A percentile compares a stretch with the other conserved stretches of the same genome.
phyloP scores from a whole-genome alignment of 495 filamentous ascomycete genomes.

The Xylaria scruposa region DNA sequence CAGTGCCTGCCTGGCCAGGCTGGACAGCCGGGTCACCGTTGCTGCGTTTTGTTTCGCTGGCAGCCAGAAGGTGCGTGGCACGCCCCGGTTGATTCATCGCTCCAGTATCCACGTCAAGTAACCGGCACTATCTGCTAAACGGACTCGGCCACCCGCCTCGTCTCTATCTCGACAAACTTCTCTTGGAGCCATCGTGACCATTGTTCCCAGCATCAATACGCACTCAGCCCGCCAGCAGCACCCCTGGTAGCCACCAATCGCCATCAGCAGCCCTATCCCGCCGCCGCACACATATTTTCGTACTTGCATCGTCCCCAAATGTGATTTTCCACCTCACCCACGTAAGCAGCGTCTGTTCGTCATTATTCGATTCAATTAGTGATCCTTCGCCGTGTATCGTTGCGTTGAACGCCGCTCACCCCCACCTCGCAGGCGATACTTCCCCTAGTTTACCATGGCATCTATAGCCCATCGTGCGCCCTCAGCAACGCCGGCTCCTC shows the following conservation, averaged over 20 bases:
- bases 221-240: slow-evolving; percentile 24
- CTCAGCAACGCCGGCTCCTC: slow-evolving; percentile 40
- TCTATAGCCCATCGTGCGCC: slow-evolving; percentile 38
- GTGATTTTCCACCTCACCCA: slow-evolving; percentile 17
- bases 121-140: slow-evolving; percentile 31
- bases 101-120: slow-evolving; percentile 18
- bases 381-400: background rate
- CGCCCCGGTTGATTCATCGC: slow-evolving; percentile 30
- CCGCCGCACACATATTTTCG: background rate
- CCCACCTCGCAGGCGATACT: slow-evolving; percentile 18
- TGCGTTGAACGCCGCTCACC: slow-evolving; percentile 3
- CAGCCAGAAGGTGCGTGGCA: slow-evolving; percentile 13
- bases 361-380: slow-evolving; percentile 1
- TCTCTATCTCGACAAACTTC: slow-evolving; percentile 31
- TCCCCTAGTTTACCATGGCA: slow-evolving; percentile 38
- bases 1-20: slow-evolving; percentile 1
- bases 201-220: slow-evolving; percentile 23
- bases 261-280: slow-evolving; percentile 23
- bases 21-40: slow-evolving; percentile 6
- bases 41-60: background rate
- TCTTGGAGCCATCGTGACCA: slow-evolving; percentile 29
- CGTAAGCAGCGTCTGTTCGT: slow-evolving; percentile 24
- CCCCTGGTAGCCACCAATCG: slow-evolving; percentile 31
- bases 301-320: slow-evolving; percentile 25
- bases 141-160: slow-evolving; percentile 26